phyloP scores from a whole-genome alignment of 2,329 filamentous ascomycete genomes.

The Aureobasidium namibiae region DNA sequence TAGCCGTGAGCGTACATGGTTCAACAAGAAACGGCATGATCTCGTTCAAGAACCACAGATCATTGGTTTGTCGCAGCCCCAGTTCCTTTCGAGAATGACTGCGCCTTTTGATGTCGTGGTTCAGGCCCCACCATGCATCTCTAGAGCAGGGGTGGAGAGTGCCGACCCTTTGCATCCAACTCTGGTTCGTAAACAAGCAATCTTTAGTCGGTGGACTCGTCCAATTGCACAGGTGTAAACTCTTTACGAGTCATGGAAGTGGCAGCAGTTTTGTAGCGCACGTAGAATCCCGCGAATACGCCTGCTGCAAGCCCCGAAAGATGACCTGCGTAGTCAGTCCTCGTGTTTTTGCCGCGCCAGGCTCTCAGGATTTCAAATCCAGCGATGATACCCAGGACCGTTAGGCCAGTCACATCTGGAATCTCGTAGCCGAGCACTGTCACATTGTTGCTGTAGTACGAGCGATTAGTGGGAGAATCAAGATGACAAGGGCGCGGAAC shows the following conservation, averaged over 20 bases:
- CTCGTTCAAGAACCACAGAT: background rate
- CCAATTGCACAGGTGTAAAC: background rate
- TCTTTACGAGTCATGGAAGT: constrained; percentile 11
- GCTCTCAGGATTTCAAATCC: constrained; percentile 21
- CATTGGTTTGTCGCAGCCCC: background rate
- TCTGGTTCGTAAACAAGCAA: background rate
- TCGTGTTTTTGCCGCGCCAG: constrained; percentile 19
- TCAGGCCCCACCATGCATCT: background rate
- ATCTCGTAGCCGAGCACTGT: constrained; percentile 23
- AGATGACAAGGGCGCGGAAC: background rate
- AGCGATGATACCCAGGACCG: constrained; percentile 30
- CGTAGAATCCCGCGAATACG: constrained; percentile 16
- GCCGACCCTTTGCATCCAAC: too few species aligned
- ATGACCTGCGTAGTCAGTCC: constrained; percentile 28
- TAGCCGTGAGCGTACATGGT: background rate
- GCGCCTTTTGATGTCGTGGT: background rate
- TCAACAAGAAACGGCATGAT: background rate
- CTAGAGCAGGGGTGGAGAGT: background rate
- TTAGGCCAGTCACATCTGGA: constrained; percentile 26
- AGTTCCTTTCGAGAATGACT: background rate
- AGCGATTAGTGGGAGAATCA: background rate
- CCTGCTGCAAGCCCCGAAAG: constrained; percentile 26
- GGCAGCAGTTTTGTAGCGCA: constrained; percentile 12
- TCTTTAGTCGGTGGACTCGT: background rate
- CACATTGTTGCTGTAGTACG: constrained; percentile 19